phyloP scores from a whole-genome alignment of 495 filamentous ascomycete species.

The Hamigera avellanea region DNA sequence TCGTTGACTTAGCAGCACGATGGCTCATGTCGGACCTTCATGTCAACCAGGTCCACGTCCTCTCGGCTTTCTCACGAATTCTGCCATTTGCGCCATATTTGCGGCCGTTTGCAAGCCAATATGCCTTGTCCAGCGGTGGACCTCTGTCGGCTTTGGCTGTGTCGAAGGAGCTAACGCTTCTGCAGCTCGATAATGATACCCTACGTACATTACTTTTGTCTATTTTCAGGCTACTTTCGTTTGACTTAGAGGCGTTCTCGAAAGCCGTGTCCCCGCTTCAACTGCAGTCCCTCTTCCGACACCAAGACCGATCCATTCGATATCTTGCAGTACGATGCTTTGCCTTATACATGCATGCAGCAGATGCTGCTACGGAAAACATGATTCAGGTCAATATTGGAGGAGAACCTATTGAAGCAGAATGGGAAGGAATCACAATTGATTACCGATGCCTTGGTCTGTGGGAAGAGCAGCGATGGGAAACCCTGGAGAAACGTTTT shows the following conservation, averaged over 20 bases:
- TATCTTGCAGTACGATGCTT: constrained; percentile 76
- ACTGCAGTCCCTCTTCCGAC: constrained; percentile 55
- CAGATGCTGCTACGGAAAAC: constrained; percentile 62
- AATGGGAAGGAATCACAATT: constrained; percentile 64
- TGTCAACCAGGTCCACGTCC: constrained; percentile 35
- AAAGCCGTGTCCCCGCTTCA: constrained; percentile 48
- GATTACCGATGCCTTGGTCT: constrained; percentile 79
- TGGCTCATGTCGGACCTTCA: constrained; percentile 46
- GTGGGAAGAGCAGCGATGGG: constrained; percentile 56
- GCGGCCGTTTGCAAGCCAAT: constrained; percentile 33
- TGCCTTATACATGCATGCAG: constrained; percentile 64
- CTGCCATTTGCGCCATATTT: constrained; percentile 70
- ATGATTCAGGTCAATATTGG: constrained; percentile 56
- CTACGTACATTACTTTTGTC: constrained; percentile 46
- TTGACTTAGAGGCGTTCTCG: constrained; percentile 55
- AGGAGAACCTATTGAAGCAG: constrained; percentile 46
- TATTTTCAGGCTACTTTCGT: constrained; percentile 63
- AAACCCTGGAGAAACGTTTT: constrained; percentile 16
- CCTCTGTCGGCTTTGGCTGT: constrained; percentile 27
- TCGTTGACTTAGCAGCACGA: constrained; percentile 69
- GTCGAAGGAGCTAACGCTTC: constrained; percentile 25
- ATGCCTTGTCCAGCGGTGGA: constrained; percentile 30
- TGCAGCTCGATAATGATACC: constrained; percentile 23
- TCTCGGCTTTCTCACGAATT: constrained; percentile 68
- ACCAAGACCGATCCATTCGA: constrained; percentile 47